These are phyloP conservation scores for Excoecaria agallocha DNA, from an alignment of 345 rosid genomes.

Conservation along the genomic window DNA sequence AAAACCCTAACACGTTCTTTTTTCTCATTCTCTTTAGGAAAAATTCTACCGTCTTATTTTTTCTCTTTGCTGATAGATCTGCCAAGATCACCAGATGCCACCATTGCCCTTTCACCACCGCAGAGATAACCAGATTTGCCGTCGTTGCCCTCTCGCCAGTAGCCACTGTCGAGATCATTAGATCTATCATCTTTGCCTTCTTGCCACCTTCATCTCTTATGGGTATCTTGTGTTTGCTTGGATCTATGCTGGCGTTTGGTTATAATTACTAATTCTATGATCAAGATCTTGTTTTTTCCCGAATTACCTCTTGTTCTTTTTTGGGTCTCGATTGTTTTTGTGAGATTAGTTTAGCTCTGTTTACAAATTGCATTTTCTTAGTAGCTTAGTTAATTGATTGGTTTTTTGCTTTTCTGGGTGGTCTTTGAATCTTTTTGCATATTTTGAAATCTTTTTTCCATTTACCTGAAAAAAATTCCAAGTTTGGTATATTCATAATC, in stretches of 20 bases:
- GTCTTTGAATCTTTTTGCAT: constrained; percentile 26
- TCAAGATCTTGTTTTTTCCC: constrained; percentile 46
- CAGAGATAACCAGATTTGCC: too few species aligned
- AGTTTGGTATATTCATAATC: too few species aligned
- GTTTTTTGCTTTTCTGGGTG: constrained; percentile 24
- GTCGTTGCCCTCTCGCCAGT: too few species aligned
- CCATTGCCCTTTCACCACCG: too few species aligned
- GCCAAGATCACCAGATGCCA: too few species aligned
- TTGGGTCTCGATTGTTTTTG: constrained; percentile 6
- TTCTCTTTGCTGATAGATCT: too few species aligned
- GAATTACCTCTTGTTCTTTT: constrained; percentile 16
- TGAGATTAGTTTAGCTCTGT: constrained; percentile 19
- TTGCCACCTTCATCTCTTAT: too few species aligned
- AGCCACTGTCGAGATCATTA: too few species aligned
- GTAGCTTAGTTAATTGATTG: constrained; percentile 21
- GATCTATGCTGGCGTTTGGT: constrained; percentile 40
- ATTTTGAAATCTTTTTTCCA: constrained; percentile 3
- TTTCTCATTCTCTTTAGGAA: too few species aligned
- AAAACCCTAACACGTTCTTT: too few species aligned
- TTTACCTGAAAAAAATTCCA: not conserved
- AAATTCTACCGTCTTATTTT: too few species aligned
- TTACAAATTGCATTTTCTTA: constrained; percentile 20
- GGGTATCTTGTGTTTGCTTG: constrained; percentile 18
- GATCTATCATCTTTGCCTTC: too few species aligned
- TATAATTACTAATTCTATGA: constrained; percentile 15